These are phyloP conservation scores for Fusarium incarnatum DNA, from an alignment of 2,329 filamentous ascomycete genomes.

Conservation along the genomic window DNA sequence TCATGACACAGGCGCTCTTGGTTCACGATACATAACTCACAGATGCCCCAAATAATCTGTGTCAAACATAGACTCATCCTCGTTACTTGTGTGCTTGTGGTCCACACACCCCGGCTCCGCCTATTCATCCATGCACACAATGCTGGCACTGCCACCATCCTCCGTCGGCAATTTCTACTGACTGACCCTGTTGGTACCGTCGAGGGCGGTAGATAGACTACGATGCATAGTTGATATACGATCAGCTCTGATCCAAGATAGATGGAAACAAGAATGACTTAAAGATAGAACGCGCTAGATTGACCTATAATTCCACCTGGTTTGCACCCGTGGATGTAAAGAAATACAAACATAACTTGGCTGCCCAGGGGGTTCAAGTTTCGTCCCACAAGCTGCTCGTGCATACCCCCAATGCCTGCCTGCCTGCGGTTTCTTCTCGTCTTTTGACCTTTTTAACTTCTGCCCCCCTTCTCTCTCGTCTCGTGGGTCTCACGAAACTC, in stretches of 20 bases:
- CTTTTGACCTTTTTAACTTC: slow-evolving; percentile 14
- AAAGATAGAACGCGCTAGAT: slow-evolving; percentile 24
- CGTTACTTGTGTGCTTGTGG: slow-evolving; percentile 14
- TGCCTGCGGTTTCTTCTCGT: slow-evolving; percentile 5
- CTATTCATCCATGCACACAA: slow-evolving; percentile 31
- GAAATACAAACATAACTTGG: slow-evolving; percentile 28
- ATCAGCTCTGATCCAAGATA: background rate
- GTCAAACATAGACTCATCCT: slow-evolving; percentile 2
- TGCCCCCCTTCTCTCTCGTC: background rate
- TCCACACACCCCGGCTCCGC: slow-evolving; percentile 38
- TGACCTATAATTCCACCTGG: slow-evolving; percentile 20
- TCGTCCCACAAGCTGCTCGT: slow-evolving; percentile 23
- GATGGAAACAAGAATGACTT: background rate
- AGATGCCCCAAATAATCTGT: slow-evolving; percentile 10
- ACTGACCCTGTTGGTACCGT: slow-evolving; percentile 2
- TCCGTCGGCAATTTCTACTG: slow-evolving; percentile 31
- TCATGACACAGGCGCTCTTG: background rate
- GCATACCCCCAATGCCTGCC: slow-evolving; percentile 8
- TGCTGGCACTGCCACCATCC: slow-evolving; percentile 39
- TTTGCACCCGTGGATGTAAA: slow-evolving; percentile 21
- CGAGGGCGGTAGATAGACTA: slow-evolving; percentile 9
- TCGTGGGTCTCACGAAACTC: slow-evolving; percentile 12
- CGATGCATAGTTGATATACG: background rate
- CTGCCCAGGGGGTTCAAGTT: slow-evolving; percentile 3
- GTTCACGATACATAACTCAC: background rate